Percentiles rank a stretch among this genome's conserved stretches.
Evolutionary conservation across 352 stramenopile species (phyloP).

Genomic region (Phytophthora meadii): DNA sequence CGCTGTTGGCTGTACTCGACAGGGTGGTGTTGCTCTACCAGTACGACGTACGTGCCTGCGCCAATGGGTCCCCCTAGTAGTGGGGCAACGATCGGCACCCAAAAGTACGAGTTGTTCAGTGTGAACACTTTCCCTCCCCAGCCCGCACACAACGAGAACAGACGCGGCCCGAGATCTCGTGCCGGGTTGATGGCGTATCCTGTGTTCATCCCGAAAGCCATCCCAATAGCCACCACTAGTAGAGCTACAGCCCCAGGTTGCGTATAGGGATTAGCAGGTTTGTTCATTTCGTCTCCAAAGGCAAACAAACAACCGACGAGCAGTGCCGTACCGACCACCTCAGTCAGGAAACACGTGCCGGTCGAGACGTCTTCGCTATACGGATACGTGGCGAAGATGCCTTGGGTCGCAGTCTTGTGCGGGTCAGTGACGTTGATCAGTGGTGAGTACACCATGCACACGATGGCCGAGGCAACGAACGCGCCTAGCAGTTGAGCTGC

Average conservation of each 20-base stretch:
- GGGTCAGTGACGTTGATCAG: constrained; percentile 51
- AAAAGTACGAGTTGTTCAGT: constrained; percentile 55
- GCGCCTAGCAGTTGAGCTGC: constrained; percentile 48
- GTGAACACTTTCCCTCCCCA: constrained; percentile 53
- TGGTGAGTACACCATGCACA: constrained; percentile 61
- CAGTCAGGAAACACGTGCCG: constrained; percentile 62
- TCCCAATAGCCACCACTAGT: constrained; percentile 63
- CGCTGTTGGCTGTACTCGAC: constrained; percentile 32
- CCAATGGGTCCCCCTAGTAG: constrained; percentile 47
- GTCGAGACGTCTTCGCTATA: constrained; percentile 46
- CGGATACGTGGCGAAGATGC: constrained; percentile 64
- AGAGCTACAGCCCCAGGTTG: constrained; percentile 53
- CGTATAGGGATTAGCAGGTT: constrained; percentile 49
- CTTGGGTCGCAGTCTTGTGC: constrained; percentile 41
- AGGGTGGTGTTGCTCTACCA: constrained; percentile 45
- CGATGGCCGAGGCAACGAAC: constrained; percentile 44
- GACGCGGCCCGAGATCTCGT: constrained; percentile 50
- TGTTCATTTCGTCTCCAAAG: constrained; percentile 62
- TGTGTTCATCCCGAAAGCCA: constrained; percentile 76
- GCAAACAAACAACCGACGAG: constrained; percentile 63
- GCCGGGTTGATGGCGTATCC: constrained; percentile 76
- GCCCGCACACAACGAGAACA: constrained; percentile 50
- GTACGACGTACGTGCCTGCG: constrained; percentile 36
- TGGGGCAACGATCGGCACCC: constrained; percentile 55
- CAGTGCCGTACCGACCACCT: constrained; percentile 65